These are phyloP conservation scores for Saccharomycopsis oosterbeekiorum DNA, from an alignment of 805 yeast genomes.

Conservation along the genomic window DNA sequence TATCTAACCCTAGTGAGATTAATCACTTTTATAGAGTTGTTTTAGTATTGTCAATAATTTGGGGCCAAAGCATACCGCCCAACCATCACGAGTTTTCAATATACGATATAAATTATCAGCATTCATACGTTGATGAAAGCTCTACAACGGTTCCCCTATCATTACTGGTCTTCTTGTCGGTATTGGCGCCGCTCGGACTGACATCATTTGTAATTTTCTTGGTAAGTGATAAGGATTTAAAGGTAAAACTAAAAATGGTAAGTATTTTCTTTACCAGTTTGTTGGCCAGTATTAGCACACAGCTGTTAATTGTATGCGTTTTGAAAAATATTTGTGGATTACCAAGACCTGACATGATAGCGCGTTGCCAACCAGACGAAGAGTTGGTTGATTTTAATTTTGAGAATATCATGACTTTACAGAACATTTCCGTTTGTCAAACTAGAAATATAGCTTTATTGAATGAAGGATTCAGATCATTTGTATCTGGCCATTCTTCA, in stretches of 20 bases:
- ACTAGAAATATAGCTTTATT: not conserved
- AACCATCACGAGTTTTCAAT: slow-evolving; percentile 11
- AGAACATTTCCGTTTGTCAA: slow-evolving; percentile 3
- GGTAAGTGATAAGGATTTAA: not conserved
- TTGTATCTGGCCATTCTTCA: slow-evolving; percentile 10
- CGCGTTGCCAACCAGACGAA: slow-evolving; percentile 4
- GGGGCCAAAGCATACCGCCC: slow-evolving; percentile 5
- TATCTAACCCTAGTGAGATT: not conserved
- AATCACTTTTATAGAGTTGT: not conserved
- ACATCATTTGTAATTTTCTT: not conserved
- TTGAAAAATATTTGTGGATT: slow-evolving; percentile 12
- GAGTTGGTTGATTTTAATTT: not conserved
- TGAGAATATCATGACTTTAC: not conserved
- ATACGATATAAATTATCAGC: not conserved
- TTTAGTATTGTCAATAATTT: not conserved
- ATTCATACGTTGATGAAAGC: not conserved
- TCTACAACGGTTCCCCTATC: slow-evolving; percentile 1
- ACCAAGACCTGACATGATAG: slow-evolving; percentile 12
- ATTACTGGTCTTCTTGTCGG: not conserved
- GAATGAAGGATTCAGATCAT: slow-evolving; percentile 10
- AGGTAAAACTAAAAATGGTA: not conserved
- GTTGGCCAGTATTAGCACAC: slow-evolving; percentile 4
- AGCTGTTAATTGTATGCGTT: slow-evolving; percentile 11
- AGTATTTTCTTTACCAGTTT: not conserved
- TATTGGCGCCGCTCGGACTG: not conserved